Conservation (phyloP, 257 asterid species). For the Nicotiana otophora region DNA sequence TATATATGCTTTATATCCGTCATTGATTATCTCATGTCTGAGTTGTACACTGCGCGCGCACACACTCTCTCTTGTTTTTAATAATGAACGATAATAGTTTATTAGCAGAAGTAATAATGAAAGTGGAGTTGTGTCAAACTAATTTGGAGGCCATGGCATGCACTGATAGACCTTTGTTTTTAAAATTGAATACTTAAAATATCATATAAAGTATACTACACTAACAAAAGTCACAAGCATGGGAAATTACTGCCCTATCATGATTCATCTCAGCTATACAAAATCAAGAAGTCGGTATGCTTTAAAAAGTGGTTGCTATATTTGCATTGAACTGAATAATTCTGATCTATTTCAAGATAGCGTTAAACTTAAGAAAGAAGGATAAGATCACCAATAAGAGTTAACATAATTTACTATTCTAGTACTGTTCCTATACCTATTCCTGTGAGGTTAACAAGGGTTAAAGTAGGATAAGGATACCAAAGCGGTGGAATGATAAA, state of each 20-base stretch:
- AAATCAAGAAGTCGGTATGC: slow-evolving; percentile 11
- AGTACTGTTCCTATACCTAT: neutral
- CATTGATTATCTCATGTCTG: too few relatives aligned
- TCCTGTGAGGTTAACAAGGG: slow-evolving; percentile 4
- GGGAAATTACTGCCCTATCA: neutral
- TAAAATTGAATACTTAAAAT: neutral
- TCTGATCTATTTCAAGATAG: slow-evolving; percentile 29
- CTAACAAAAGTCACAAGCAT: neutral
- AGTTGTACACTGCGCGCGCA: too few relatives aligned
- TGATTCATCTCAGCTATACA: neutral
- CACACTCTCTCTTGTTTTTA: too few relatives aligned
- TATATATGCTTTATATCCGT: too few relatives aligned
- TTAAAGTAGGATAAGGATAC: slow-evolving; percentile 3
- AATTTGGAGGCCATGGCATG: neutral
- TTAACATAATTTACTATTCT: neutral
- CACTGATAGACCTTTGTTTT: neutral
- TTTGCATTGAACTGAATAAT: neutral
- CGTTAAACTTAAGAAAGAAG: slow-evolving; percentile 20
- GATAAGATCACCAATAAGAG: slow-evolving; percentile 18
- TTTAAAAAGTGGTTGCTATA: neutral
- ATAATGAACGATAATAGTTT: too few relatives aligned
- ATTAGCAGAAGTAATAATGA: too few relatives aligned
- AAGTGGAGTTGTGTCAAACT: too few relatives aligned
- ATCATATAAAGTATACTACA: neutral
- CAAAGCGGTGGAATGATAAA: too few relatives aligned